Base-by-base conservation (phyloP, 2,329 filamentous ascomycete species). In the Juglanconis sp. region DNA sequence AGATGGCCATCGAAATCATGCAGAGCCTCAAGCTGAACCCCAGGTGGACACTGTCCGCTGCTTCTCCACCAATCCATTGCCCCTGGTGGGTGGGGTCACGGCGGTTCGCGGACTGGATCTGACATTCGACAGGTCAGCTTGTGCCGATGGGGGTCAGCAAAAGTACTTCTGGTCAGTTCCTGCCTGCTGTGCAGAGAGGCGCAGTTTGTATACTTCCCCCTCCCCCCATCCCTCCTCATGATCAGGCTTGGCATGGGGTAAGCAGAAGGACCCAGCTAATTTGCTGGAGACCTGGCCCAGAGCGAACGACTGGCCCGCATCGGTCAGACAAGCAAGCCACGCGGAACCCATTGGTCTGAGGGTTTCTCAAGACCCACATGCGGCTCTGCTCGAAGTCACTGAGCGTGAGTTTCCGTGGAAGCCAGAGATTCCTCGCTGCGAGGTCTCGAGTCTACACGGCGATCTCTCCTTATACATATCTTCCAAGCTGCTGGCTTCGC, bases 1-100 rank as follows among this genome's bases (percentile, higher is more conserved):
- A 38, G 11, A 17, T 15, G 36, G 47, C 6, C 53, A 51, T 42
- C 56, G 53, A 58, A 53, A 44, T 24, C 46, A 35, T 31, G 51
- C 53, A 61, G 61, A 63, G 61, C 61, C 61, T 54, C 61, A 63
- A 63, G 61, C 61, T 63, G 58, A 58, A 34, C n/a, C 17, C 11
- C 8, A 30, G 60, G 34, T 53, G 56, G 38, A 15, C 44, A 36
- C 34, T 51, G 47, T 46, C 9, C 35, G 15, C 51, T 60, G 46
- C 46, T 56, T 56, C 52, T 56, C 46, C 30, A 36, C 54, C 61
- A 63, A 55, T 48, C 32, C 40, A 24, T 9, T 38, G 24, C 24
- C 15, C 30, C 24, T 32, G 42, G 30, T 31, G 35, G 31, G 54
- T 57, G 57, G 54, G 40, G 46, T 15, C 51, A 57, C 38, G 51